Evolutionary conservation across 768 basidiomycete species (phyloP).

Genomic region (Tylopilus plumbeoviolaceoides): DNA sequence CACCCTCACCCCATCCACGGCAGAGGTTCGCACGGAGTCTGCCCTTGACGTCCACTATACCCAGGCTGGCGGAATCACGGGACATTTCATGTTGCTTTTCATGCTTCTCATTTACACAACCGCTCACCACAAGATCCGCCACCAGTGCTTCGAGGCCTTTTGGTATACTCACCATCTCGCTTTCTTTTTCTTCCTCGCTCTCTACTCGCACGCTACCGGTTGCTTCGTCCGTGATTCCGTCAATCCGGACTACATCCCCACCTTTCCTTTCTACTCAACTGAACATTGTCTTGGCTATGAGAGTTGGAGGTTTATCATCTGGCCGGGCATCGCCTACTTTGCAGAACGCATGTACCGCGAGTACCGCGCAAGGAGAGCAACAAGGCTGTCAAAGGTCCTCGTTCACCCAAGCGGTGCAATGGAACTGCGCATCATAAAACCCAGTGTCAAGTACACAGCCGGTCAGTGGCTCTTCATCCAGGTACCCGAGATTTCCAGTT

Average conservation of each 20-base stretch:
- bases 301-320: constrained; percentile 89
- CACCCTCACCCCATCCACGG: neutral
- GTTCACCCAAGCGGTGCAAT: constrained; percentile 90
- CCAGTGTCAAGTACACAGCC: constrained; percentile 85
- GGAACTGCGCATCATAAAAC: constrained; percentile 90
- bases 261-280: constrained; percentile 86
- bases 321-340: constrained; percentile 89
- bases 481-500: constrained; percentile 76
- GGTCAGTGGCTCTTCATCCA: constrained; percentile 93
- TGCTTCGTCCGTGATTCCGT: constrained; percentile 91
- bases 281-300: constrained; percentile 88
- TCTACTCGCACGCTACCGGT: constrained; percentile 88
- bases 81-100: constrained; percentile 92
- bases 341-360: constrained; percentile 83
- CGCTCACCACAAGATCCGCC: constrained; percentile 82
- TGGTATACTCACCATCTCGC: constrained; percentile 97
- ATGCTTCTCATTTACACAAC: constrained; percentile 93
- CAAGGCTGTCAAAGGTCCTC: constrained; percentile 79
- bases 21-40: constrained; percentile 75
- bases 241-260: constrained; percentile 59
- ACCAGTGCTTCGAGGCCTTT: constrained; percentile 91
- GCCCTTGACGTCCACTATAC: constrained; percentile 86
- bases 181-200: constrained; percentile 89
- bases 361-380: constrained; percentile 72
- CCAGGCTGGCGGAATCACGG: constrained; percentile 88